Evolutionary conservation across 257 asterid species (phyloP), one percentile per base, ranked within the genome.

Genomic region (Gentiana dahurica): DNA sequence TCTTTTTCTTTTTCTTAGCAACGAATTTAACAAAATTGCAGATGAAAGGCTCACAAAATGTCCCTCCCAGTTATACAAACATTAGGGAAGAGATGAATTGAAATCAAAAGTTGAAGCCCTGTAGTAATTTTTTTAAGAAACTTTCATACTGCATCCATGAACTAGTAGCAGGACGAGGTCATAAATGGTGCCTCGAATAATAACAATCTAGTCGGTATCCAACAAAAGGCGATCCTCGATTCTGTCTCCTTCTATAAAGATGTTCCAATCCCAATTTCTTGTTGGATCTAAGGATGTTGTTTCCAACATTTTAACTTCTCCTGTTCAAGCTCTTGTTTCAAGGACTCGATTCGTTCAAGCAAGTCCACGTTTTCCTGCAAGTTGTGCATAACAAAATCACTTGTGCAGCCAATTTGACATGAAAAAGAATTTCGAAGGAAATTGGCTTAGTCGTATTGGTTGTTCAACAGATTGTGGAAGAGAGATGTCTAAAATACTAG

Each of bases 321-420:
- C 2, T 83, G 68, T 77, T 80, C 94, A 54, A 92, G 95, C 70
- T 83, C 94, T 77, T 78, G 94, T 61, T 92, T 92, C 86, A 88
- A 60, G 46, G 82, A 67, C 72, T 83, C 94, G 0, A 88, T 79
- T 49, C 80, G 77, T 59, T 81, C 88, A 50, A 81, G 95, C 79
- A 92, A 75, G 74, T 76, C 89, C 72, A 73, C 55, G 64, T 92
- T 92, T 83, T 92, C 94, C 98, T 92, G 9, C 9, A 41, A 41
- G 46, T 41, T 41, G 46, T 10, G 55, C 24, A 66, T 10, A 12
- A 43, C 45, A 24, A 45, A 53, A 69, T 13, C 34, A 59, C 47
- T 12, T 8, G 44, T 4, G 13, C 5, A 58, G 12, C 5, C 4
- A 37, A 12, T 8, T 63, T 9, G 44, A 51, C 51, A 49, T 36